phyloP scores from a whole-genome alignment of 2,329 filamentous ascomycete genomes.

The Neofusicoccum umdonicola region DNA sequence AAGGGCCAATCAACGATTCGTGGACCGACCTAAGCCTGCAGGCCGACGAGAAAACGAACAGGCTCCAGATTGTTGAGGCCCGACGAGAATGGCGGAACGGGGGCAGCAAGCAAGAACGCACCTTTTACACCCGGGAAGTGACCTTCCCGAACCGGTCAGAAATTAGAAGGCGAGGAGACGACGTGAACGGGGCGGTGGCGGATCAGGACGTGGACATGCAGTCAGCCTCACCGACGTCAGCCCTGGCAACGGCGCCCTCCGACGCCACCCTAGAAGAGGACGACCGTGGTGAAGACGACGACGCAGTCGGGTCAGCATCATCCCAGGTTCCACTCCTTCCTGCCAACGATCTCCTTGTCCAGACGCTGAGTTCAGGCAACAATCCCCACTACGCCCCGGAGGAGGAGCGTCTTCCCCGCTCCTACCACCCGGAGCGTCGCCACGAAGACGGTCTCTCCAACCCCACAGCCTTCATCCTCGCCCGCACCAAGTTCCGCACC shows the following conservation, averaged over 20 bases:
- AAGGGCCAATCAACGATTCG: constrained; percentile 71
- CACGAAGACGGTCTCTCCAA: constrained; percentile 23
- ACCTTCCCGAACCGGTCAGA: constrained; percentile 34
- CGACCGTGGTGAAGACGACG: background rate
- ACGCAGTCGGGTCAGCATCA: background rate
- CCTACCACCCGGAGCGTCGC: constrained; percentile 48
- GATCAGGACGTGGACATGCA: background rate
- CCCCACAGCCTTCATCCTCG: constrained; percentile 48
- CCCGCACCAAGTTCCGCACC: constrained; percentile 54
- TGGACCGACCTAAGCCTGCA: constrained; percentile 68
- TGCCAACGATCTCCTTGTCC: constrained; percentile 28
- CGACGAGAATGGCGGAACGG: constrained; percentile 65
- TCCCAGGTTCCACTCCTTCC: constrained; percentile 23
- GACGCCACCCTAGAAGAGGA: background rate
- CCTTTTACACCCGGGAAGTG: constrained; percentile 63
- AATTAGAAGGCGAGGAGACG: background rate
- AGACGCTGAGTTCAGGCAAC: constrained; percentile 30
- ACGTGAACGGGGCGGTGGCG: background rate
- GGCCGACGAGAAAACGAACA: constrained; percentile 57
- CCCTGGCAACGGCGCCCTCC: too few species aligned
- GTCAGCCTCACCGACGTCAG: constrained; percentile 1
- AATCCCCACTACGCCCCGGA: constrained; percentile 39
- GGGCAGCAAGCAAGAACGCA: constrained; percentile 59
- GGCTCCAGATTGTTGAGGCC: constrained; percentile 63
- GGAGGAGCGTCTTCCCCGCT: constrained; percentile 40